Evolutionary conservation across 2,329 filamentous ascomycete genomes (phyloP), one percentile per base, ranked within the genome.

Genomic region (Calonectria pseudoturangicola): DNA sequence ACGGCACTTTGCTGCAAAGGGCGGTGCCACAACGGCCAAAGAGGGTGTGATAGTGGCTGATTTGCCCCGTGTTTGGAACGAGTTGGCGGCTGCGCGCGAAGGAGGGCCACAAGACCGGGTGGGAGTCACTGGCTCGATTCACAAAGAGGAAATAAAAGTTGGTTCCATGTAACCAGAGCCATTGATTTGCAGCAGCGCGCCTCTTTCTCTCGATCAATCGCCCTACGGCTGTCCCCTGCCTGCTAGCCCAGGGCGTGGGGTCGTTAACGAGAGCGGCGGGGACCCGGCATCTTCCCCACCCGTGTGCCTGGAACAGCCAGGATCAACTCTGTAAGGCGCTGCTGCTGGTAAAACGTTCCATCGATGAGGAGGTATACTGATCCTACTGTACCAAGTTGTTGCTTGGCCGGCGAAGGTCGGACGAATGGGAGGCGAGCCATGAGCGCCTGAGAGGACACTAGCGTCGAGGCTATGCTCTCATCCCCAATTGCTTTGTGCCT

Each of bases 231-330:
- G 21, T 39, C 9, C 56, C 43, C 33, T 28, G 21, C 58, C 25
- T 45, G 58, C 41, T 36, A 36, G 33, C 33, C 3, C 33, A 36
- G 5, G 21, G 30, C 56, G 33, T 54, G 36, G 64, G 50, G 66
- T 63, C 16, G 45, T 25, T 36, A 25, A 36, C 33, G 15, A 33
- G 25, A 30, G 39, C 39, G 39, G 41, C 58, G 41, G 58, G 58
- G 58, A 45, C 39, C 56, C 33, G 56, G 41, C 28, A 47, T 13
- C 28, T 21, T 68, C 60, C 41, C 68, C 68, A 70, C 68, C 56
- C 27, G 39, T 41, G 63, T 71, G 69, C 69, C 69, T 71, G 36
- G 68, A 63, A 58, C 28, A 58, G 54, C 54, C 54, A 27, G 54
- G 54, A 39, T 41, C 33, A 33, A 39, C 30, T 41, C n/a, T 27